Conservation (phyloP, 441 rosid species). For the Corymbia citriodora region DNA sequence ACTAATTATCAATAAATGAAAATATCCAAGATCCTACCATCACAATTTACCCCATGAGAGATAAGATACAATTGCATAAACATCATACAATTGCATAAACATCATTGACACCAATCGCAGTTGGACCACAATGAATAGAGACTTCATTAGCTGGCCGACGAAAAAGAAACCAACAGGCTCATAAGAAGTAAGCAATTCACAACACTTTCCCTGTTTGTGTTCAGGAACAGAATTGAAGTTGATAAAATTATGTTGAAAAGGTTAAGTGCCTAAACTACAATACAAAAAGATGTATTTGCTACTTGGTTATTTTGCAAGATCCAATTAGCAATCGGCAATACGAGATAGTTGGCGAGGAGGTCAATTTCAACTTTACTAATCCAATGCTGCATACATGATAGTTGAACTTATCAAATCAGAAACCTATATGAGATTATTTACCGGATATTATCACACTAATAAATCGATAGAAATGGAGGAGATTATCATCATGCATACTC, state of each 20-base stretch:
- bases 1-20: not conserved
- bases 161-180: not conserved
- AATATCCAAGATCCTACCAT: not conserved
- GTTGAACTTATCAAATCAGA: not conserved
- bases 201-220: not conserved
- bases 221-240: not conserved
- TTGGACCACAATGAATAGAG: not conserved
- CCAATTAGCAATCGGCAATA: not conserved
- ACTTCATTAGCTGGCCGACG: not conserved
- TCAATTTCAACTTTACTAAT: not conserved
- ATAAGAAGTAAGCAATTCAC: not conserved
- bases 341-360: not conserved
- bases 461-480: not conserved
- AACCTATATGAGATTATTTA: not conserved
- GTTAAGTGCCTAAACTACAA: not conserved
- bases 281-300: not conserved
- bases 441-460: not conserved
- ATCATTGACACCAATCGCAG: not conserved
- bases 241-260: not conserved
- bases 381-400: not conserved
- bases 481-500: not conserved
- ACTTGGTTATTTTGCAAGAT: not conserved
- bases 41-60: not conserved
- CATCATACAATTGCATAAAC: not conserved
- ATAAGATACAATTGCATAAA: accelerated